Conservation (phyloP, 352 stramenopile genomes). For the Pseudoperonospora humuli region DNA sequence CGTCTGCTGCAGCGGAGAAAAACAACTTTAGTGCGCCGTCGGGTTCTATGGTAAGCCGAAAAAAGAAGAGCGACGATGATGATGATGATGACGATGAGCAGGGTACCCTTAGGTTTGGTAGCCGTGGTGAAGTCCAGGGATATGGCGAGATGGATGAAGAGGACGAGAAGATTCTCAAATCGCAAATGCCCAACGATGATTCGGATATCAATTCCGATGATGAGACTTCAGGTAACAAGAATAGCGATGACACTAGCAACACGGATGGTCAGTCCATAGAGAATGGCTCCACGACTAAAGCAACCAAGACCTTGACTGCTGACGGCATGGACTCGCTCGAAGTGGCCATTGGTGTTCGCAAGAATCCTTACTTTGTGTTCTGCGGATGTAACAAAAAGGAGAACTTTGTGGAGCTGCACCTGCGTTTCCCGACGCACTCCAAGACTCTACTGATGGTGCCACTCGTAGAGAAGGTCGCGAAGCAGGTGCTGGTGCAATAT, state of each 20-base stretch:
- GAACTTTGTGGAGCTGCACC: conserved; percentile 76
- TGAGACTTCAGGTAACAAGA: conserved; percentile 32
- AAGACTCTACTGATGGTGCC: conserved; percentile 87
- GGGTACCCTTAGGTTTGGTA: conserved; percentile 79
- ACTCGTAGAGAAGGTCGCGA: conserved; percentile 79
- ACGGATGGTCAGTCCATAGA: conserved; percentile 39
- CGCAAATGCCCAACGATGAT: conserved; percentile 48
- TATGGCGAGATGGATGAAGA: conserved; percentile 93
- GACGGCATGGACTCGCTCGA: conserved; percentile 67
- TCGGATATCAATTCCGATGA: conserved; percentile 56
- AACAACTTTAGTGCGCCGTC: conserved; percentile 31
- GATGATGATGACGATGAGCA: conserved; percentile 88
- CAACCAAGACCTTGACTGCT: conserved; percentile 37
- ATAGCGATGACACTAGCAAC: conserved; percentile 10
- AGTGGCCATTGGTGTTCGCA: conserved; percentile 66
- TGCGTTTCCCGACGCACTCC: conserved; percentile 84
- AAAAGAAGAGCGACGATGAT: conserved; percentile 52
- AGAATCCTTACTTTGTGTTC: conserved; percentile 85
- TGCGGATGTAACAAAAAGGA: conserved; percentile 70
- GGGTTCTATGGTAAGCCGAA: conserved; percentile 14
- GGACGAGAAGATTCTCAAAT: conserved; percentile 78
- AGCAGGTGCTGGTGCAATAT: conserved; percentile 82
- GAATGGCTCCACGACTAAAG: conserved; percentile 18
- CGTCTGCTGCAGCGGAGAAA: conserved; percentile 43
- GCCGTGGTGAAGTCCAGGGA: conserved; percentile 66